These are phyloP conservation scores for Phaeosphaeria sp. DNA, from an alignment of 2,329 filamentous ascomycete species.

Conservation along the genomic window DNA sequence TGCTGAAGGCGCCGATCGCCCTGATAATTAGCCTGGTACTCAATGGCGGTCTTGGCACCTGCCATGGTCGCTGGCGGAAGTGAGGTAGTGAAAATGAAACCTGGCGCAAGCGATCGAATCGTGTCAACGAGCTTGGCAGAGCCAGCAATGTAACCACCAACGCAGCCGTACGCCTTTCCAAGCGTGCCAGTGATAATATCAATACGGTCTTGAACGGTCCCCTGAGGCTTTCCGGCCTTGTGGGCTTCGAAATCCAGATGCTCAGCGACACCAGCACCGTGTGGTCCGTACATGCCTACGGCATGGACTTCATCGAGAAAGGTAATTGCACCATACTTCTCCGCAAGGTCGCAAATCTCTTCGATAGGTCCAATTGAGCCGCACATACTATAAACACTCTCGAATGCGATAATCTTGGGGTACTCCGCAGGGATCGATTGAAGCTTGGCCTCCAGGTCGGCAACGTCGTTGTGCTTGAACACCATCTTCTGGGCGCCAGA, in stretches of 20 bases:
- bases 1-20: conserved; percentile 93
- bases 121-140: conserved; percentile 86
- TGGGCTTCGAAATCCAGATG: conserved; percentile 95
- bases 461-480: conserved; percentile 98
- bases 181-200: conserved; percentile 98
- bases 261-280: conserved; percentile 94
- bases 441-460: conserved; percentile 89
- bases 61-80: conserved; percentile 97
- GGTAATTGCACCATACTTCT: conserved; percentile 97
- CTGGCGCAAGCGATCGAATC: conserved; percentile 90
- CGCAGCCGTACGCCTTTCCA: conserved; percentile 96
- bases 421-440: conserved; percentile 82
- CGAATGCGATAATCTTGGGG: conserved; percentile 98
- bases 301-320: conserved; percentile 99
- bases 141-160: conserved; percentile 96
- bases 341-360: conserved; percentile 92
- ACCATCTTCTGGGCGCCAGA: conserved; percentile 97
- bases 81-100: conserved; percentile 98
- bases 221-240: conserved; percentile 72
- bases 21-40: conserved; percentile 86
- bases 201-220: conserved; percentile 92
- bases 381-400: conserved; percentile 99
- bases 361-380: conserved; percentile 96
- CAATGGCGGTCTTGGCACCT: conserved; percentile 86
- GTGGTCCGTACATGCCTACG: conserved; percentile 97